Conservation (phyloP, 2,329 filamentous ascomycete species). For the Colletotrichum lupini region DNA sequence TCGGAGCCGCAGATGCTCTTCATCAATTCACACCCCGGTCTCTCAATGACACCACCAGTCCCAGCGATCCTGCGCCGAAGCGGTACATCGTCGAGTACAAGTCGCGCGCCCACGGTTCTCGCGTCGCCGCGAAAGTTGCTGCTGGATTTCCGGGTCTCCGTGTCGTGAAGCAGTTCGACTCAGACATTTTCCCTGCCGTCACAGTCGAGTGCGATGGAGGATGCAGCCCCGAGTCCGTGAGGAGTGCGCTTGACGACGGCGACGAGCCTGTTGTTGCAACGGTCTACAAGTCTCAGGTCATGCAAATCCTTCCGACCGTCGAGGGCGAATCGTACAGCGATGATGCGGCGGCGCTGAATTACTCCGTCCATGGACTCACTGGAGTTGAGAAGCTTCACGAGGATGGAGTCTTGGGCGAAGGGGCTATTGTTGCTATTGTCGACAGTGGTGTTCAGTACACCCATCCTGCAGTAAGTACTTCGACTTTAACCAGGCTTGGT, state of each 20-base stretch:
- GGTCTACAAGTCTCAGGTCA: constrained; percentile 24
- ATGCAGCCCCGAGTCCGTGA: constrained; percentile 47
- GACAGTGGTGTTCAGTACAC: constrained; percentile 54
- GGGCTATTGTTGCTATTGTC: constrained; percentile 51
- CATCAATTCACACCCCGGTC: background rate
- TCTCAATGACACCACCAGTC: background rate
- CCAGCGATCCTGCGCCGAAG: constrained; percentile 5
- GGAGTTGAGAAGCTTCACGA: constrained; percentile 52
- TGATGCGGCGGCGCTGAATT: constrained; percentile 21
- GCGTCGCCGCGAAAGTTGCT: background rate
- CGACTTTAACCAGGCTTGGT: background rate
- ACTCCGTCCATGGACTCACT: constrained; percentile 50
- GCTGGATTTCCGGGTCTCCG: background rate
- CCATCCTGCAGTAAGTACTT: constrained; percentile 46
- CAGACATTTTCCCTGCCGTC: constrained; percentile 49
- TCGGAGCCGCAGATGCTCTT: background rate
- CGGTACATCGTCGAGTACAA: constrained; percentile 34
- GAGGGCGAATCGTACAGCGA: constrained; percentile 26
- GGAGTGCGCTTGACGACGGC: constrained; percentile 43
- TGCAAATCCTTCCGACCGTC: constrained; percentile 14
- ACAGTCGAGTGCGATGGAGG: constrained; percentile 43
- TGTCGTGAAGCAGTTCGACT: constrained; percentile 32
- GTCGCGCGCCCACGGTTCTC: constrained; percentile 2
- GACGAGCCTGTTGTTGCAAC: constrained; percentile 36
- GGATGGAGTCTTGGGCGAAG: constrained; percentile 49